Percentiles rank a stretch among this genome's conserved stretches.
These are phyloP conservation scores for Pleurotus cornucopiae DNA, from an alignment of 768 basidiomycete species.

Conservation along the genomic window DNA sequence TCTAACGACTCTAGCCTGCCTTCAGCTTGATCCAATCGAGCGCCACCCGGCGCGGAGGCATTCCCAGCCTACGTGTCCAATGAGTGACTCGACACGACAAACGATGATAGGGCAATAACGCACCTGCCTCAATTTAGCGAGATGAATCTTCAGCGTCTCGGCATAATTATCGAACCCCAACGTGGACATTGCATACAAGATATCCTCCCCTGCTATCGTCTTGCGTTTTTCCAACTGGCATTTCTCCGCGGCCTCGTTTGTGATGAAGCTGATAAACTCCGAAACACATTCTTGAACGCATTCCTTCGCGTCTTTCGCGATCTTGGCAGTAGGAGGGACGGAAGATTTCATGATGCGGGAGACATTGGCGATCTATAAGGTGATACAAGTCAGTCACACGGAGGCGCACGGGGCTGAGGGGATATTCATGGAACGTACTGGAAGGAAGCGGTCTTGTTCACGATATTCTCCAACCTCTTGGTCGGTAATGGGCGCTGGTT, in stretches of 20 bases:
- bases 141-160: constrained; percentile 87
- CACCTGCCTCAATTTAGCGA: constrained; percentile 79
- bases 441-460: constrained; percentile 92
- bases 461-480: constrained; percentile 92
- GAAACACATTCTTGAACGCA: constrained; percentile 98
- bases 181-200: constrained; percentile 85
- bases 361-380: constrained; percentile 91
- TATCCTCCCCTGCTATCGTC: constrained; percentile 97
- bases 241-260: constrained; percentile 93
- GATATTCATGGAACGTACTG: constrained; percentile 45
- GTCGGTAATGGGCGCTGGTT: constrained; percentile 70
- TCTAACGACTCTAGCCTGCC: constrained; percentile 1
- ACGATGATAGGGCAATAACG: background rate
- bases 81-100: background rate
- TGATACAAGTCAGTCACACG: too few species aligned
- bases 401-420: background rate
- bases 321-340: constrained; percentile 88
- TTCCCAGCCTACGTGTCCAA: background rate
- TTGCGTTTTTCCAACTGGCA: constrained; percentile 94
- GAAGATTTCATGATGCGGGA: constrained; percentile 94
- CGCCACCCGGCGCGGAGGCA: background rate
- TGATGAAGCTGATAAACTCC: constrained; percentile 98
- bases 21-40: background rate
- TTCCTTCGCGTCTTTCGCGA: constrained; percentile 97
- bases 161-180: constrained; percentile 95